Evolutionary conservation across 306 rosid genomes (phyloP).

Genomic region (Inga oerstediana): DNA sequence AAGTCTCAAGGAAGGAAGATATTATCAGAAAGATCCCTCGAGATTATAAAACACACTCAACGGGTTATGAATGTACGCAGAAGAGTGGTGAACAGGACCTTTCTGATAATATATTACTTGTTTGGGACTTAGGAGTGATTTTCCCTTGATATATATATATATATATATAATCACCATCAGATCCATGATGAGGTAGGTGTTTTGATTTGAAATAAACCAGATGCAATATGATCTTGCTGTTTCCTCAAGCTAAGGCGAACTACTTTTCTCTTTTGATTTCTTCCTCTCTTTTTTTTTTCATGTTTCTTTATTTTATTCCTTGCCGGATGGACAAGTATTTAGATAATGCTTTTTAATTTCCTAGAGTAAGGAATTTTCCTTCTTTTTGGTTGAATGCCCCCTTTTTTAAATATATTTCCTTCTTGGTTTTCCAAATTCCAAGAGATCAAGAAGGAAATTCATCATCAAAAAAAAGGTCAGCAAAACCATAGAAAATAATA

Average conservation of each 20-base stretch:
- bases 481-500: not conserved
- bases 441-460: not conserved
- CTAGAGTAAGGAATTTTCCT: not conserved
- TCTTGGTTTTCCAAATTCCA: not conserved
- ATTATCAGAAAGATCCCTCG: too few species aligned
- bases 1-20: too few species aligned
- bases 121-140: too few species aligned
- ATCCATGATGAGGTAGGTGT: not conserved
- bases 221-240: not conserved
- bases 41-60: too few species aligned
- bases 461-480: too few species aligned
- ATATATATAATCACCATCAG: not conserved
- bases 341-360: not conserved
- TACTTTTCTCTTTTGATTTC: not conserved
- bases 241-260: not conserved
- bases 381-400: not conserved
- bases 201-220: slow-evolving; percentile 13
- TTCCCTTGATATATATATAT: not conserved
- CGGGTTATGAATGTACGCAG: too few species aligned
- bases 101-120: too few species aligned
- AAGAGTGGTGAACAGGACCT: too few species aligned
- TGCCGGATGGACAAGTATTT: slow-evolving; percentile 24
- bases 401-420: not conserved
- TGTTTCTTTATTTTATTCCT: slow-evolving; percentile 18
- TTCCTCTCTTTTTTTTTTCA: too few species aligned